Evolutionary conservation across 2,329 filamentous ascomycete genomes (phyloP), one percentile per base, ranked within the genome.

Genomic region (Colletotrichum tofieldiae): DNA sequence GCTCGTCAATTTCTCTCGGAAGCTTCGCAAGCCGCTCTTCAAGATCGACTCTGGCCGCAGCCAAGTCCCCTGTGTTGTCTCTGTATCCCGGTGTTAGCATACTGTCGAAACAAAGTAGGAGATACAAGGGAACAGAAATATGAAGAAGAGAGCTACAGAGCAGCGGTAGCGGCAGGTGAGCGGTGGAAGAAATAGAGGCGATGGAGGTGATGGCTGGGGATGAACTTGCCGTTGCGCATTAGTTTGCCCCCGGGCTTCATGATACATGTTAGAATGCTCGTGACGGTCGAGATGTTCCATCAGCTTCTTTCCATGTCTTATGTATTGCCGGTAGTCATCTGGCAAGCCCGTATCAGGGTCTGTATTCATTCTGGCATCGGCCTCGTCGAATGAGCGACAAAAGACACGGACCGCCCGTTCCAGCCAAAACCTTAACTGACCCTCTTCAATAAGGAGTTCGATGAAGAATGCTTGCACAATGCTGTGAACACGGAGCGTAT

Each of bases 381-480:
- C 87, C 32, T 83, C 80, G 26, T 86, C 82, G 61, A 86, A 89
- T 0, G 86, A 87, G 23, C 77, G 79, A 68, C 84, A 87, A 75
- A 88, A 90, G 1, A 90, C 80, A 14, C 78, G 77, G 1, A 84
- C 80, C 3, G 87, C 84, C 26, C 85, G 81, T 58, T 86, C 83
- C 14, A 90, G 80, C 87, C 87, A 90, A 71, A 85, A 84, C 0
- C 79, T 75, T 0, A 85, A 78, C 61, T 84, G 78, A 39, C 81
- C 82, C 23, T 83, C 81, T 18, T 84, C 81, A 26, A 80, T 79
- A 3, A 89, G 78, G 0, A 82, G 81, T 59, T 88, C 86, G 32
- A 86, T 79, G 68, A 89, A 88, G 73, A 88, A 89, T 2, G 83
- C 84, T 72, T 89, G 87, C 1, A 89, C 85, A 6, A 89, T 86